Evolutionary conservation across 805 yeast genomes (phyloP), one percentile per base, ranked within the genome.

Genomic region (Tetrapisispora fleetii): DNA sequence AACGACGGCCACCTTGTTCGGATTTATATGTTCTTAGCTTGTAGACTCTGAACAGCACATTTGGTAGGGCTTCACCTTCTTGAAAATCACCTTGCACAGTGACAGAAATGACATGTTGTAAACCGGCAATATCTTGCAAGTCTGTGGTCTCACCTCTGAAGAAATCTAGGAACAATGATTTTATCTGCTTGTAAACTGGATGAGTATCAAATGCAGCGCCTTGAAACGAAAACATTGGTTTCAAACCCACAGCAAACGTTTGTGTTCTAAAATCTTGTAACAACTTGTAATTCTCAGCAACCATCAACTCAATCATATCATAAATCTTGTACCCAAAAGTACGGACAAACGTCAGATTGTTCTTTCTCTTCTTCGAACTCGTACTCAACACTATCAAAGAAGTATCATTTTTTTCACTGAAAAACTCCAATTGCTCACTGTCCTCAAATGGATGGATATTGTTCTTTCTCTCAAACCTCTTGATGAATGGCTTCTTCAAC

Each of bases 371-470:
- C 67, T 93, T 93, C 63, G 86, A 87, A 67, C 79, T 78, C 19
- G 87, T 75, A 9, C 88, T 76, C 46, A 90, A 74, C 14, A 93
- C 95, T 60, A 93, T 64, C 49, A 93, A 70, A 2, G 98, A 88
- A 40, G 85, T 67, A 67, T 93, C 99, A 65, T 93, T 93, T 75
- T 93, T 93, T 67, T 91, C 96, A 57, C 95, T 77, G 68, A 93
- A 87, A 61, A 93, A 93, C 67, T 93, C 99, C 51, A 93, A 69
- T 36, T 83, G 78, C 2, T 83, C 59, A 14, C 87, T 76, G 64
- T 93, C 98, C 68, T 93, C 99, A 67, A 93, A 93, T 16, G 99
- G 98, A 56, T 83, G 77, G 52, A 91, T 75, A 41, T 87, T 91
- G 62, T 93, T 93, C 73, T 88, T 90, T 68, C 85, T 87, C 49